Base-by-base conservation (phyloP, 2,329 filamentous ascomycete species). In the Colletotrichum gigasporum region DNA sequence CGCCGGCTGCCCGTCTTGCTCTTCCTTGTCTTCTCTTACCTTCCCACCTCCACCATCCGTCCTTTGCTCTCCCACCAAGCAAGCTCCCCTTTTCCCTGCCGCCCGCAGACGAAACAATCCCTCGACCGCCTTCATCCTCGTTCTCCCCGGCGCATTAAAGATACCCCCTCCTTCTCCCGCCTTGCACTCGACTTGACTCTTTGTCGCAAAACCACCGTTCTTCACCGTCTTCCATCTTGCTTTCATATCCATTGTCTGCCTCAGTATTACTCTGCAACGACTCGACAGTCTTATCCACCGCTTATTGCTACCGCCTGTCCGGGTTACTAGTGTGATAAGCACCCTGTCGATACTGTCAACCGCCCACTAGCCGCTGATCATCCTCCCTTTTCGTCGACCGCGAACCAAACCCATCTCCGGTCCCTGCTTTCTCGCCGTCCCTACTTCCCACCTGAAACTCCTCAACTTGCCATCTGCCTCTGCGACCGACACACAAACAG, bases 291-390 rank as follows among this genome's bases (percentile, higher is more conserved):
- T 32, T 57, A 35, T 51, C 56, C 35, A 44, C 28, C 18, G 26
- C 34, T 42, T 12, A 60, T 30, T 50, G n/a, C 41, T 34, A 52
- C 39, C 60, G 44, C 48, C 26, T 39, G 34, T 48, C 32, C 35
- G 24, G 48, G 28, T 30, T 42, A 32, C 32, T 50, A 51, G 56
- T 50, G 48, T 54, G 42, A 62, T 35, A 55, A 50, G 14, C 56
- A 55, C 42, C 56, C 48, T 62, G 48, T 55, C 48, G 50, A 64
- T 44, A 62, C 50, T 50, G 42, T 50, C 48, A 55, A 44, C 62
- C 50, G 22, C 50, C 50, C 62, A 39, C 56, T 62, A 55, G 44
- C 24, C 44, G 62, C 62, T 61, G 57, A 65, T 65, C 62, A 65
- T 30, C 48, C 42, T 62, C 62, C 57, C 62, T 62, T 65, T 65